Evolutionary conservation across 106 monocot species (phyloP).

Genomic region (Dioscorea dumetorum): DNA sequence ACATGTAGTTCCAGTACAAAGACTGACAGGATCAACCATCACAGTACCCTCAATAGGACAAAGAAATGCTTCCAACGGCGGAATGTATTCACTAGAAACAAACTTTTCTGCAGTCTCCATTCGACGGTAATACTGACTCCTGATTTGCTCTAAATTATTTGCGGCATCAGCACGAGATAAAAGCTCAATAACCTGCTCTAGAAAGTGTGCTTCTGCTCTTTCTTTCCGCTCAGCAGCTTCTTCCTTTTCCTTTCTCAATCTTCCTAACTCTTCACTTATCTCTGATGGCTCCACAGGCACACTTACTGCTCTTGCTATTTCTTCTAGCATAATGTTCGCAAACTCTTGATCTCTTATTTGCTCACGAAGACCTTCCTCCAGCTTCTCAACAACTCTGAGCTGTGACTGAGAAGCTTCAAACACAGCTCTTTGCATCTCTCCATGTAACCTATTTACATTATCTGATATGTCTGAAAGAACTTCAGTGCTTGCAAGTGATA

Average conservation of each 20-base stretch:
- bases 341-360: conserved; percentile 11
- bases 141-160: conserved; percentile 5
- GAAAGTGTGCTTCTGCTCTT: conserved; percentile 8
- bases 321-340: conserved; percentile 19
- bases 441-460: conserved; percentile 11
- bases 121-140: neutral
- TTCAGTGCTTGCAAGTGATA: conserved; percentile 18
- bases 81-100: conserved; percentile 3
- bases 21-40: conserved; percentile 24
- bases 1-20: conserved; percentile 19
- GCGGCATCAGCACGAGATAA: conserved; percentile 14
- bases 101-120: neutral
- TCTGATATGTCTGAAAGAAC: conserved; percentile 13
- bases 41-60: conserved; percentile 11
- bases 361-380: conserved; percentile 14
- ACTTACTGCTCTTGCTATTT: conserved; percentile 18
- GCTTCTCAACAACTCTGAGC: conserved; percentile 10
- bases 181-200: conserved; percentile 16
- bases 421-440: conserved; percentile 14
- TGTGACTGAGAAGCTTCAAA: conserved; percentile 15
- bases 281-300: conserved; percentile 17
- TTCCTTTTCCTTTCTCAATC: conserved; percentile 16
- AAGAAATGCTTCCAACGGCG: conserved; percentile 2
- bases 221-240: conserved; percentile 17
- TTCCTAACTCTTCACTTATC: conserved; percentile 14